A percentile compares a stretch with the other conserved stretches of the same genome.
phyloP scores from a whole-genome alignment of 225 moss, liverwort and hornwort genomes.

The Bryum argenteum region DNA sequence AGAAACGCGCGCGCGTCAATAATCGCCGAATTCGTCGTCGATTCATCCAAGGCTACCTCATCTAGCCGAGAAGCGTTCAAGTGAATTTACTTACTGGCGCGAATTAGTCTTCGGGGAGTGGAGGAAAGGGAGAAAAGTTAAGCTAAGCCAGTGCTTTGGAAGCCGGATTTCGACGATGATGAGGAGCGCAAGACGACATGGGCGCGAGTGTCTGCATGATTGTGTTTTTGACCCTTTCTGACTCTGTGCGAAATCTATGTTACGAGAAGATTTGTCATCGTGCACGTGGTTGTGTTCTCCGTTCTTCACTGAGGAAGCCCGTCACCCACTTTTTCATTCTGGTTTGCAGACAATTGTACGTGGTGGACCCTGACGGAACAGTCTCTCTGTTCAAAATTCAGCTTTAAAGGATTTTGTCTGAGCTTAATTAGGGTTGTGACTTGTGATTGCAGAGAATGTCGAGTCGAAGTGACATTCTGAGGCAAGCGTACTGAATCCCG shows the following conservation, averaged over 20 bases:
- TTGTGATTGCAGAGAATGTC: no score
- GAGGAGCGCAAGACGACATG: background rate
- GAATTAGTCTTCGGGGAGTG: background rate
- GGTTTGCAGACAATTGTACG: background rate
- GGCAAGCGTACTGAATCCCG: conserved; percentile 8
- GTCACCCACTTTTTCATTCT: background rate
- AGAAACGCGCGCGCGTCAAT: background rate
- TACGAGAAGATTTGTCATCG: background rate
- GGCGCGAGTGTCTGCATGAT: conserved; percentile 18
- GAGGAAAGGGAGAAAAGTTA: background rate
- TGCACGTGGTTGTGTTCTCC: conserved; percentile 11
- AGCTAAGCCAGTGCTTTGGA: no score
- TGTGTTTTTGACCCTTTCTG: conserved; percentile 24
- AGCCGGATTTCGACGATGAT: background rate
- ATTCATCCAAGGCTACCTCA: background rate
- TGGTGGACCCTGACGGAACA: conserved; percentile 16
- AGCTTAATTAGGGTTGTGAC: no score
- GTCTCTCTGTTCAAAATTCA: background rate
- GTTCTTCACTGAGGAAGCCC: background rate
- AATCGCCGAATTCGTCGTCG: conserved; percentile 5
- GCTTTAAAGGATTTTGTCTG: no score
- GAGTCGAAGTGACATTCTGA: background rate
- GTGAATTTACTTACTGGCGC: background rate
- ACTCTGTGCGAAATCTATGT: background rate
- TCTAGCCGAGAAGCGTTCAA: no score